A percentile compares a stretch with the other conserved stretches of the same genome.
Evolutionary conservation across 2,329 filamentous ascomycete species (phyloP).

Genomic region (Conoideocrella luteorostrata): DNA sequence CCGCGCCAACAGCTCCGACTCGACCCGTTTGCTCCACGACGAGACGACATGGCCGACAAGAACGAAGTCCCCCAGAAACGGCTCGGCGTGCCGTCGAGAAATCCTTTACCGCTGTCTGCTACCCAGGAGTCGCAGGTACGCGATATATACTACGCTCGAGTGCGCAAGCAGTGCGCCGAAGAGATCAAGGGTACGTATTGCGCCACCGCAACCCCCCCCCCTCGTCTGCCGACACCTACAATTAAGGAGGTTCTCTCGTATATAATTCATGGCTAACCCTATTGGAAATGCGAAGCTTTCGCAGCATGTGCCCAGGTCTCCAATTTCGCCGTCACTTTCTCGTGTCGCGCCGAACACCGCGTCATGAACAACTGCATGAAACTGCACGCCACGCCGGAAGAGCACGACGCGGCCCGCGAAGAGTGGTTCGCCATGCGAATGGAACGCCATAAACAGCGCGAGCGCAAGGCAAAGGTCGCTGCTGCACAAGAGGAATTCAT

Average conservation of each 20-base stretch:
- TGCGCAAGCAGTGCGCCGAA: conserved; percentile 65
- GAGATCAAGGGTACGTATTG: conserved; percentile 66
- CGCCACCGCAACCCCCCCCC: too few species aligned
- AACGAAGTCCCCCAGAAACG: conserved; percentile 28
- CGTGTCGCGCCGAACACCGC: conserved; percentile 71
- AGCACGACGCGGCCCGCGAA: conserved; percentile 81
- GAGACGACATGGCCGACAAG: conserved; percentile 27
- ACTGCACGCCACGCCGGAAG: conserved; percentile 71
- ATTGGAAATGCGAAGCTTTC: too few species aligned
- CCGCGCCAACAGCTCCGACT: too few species aligned
- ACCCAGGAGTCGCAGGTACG: conserved; percentile 76
- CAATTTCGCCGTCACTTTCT: conserved; percentile 82
- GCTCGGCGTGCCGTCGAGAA: conserved; percentile 53
- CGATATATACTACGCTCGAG: conserved; percentile 73
- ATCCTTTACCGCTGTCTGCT: conserved; percentile 77
- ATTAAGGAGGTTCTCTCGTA: too few species aligned
- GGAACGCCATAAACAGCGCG: conserved; percentile 61
- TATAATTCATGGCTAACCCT: too few species aligned
- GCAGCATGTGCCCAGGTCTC: conserved; percentile 81
- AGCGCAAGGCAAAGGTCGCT: conserved; percentile 54
- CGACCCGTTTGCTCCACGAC: too few species aligned
- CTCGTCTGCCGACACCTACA: too few species aligned
- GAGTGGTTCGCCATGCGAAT: conserved; percentile 84
- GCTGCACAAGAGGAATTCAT: conserved; percentile 59
- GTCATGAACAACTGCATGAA: conserved; percentile 95